Evolutionary conservation across 192 early-diverging fungal species (phyloP).

Genomic region (Blastocladiella britannica): DNA sequence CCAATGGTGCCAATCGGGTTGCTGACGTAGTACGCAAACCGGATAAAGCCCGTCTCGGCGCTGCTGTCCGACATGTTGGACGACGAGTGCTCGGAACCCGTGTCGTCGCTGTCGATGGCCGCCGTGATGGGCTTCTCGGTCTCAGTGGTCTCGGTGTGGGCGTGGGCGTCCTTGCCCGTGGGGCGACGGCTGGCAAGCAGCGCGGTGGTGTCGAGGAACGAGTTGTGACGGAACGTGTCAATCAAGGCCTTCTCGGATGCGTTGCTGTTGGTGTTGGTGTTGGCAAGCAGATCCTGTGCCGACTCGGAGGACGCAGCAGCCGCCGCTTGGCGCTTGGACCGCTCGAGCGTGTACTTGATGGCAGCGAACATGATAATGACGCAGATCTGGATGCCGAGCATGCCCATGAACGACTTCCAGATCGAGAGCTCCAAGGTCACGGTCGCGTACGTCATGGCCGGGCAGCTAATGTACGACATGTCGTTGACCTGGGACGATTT

Average conservation of each 20-base stretch:
- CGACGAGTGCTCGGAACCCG: too few species aligned
- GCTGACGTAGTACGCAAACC: constrained; percentile 20
- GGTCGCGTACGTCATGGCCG: constrained; percentile 15
- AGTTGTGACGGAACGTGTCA: not conserved
- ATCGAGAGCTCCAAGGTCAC: constrained; percentile 28
- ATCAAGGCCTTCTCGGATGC: not conserved
- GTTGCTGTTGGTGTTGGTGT: constrained; percentile 1
- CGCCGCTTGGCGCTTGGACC: constrained; percentile 7
- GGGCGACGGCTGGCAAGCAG: too few species aligned
- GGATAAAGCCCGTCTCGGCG: constrained; percentile 9
- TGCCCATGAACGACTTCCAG: constrained; percentile 29
- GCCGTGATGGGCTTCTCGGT: not conserved
- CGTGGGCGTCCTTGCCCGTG: constrained; percentile 1
- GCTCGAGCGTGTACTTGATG: constrained; percentile 10
- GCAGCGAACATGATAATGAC: constrained; percentile 14
- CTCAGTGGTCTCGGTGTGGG: constrained; percentile 3
- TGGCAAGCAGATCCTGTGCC: not conserved
- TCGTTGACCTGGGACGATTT: not conserved
- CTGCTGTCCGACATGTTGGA: not conserved
- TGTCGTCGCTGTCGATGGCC: too few species aligned
- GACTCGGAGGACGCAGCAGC: constrained; percentile 2
- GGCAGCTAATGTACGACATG: constrained; percentile 15
- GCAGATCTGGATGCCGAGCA: constrained; percentile 19
- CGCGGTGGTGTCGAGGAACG: not conserved
- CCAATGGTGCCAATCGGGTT: constrained; percentile 18